Evolutionary conservation across 2,329 filamentous ascomycete genomes (phyloP).

Genomic region (Furcasterigmium sp.): DNA sequence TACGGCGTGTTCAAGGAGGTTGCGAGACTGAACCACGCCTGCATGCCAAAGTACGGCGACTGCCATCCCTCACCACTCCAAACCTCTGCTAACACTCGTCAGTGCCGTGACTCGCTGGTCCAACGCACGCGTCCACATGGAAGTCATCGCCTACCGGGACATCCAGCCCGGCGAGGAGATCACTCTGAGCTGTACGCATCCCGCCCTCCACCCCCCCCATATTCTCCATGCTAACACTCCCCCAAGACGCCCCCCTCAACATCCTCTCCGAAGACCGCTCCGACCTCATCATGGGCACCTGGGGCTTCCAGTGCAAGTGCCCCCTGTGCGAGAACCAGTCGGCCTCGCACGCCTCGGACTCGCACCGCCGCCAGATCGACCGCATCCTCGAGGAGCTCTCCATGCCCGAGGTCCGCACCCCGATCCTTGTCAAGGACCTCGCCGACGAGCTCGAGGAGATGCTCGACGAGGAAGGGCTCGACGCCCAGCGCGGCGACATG

Average conservation of each 20-base stretch:
- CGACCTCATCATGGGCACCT: conserved; percentile 13
- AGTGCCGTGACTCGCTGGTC: conserved; percentile 27
- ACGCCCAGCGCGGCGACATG: conserved; percentile 17
- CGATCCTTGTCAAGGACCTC: conserved; percentile 7
- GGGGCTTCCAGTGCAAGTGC: conserved; percentile 22
- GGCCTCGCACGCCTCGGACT: conserved; percentile 14
- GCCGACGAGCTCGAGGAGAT: conserved; percentile 13
- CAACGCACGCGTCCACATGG: conserved; percentile 21
- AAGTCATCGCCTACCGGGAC: conserved; percentile 25
- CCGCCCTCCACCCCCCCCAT: not conserved
- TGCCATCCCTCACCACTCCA: not conserved
- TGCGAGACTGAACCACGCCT: conserved; percentile 30
- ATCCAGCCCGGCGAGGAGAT: conserved; percentile 27
- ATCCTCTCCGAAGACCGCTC: conserved; percentile 16
- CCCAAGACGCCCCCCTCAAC: conserved; percentile 19
- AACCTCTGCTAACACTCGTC: not conserved
- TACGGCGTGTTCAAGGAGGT: conserved; percentile 26
- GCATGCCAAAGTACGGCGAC: conserved; percentile 25
- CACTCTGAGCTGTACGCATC: conserved; percentile 26
- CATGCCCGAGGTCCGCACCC: conserved; percentile 8
- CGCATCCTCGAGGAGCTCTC: conserved; percentile 14
- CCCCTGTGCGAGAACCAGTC: conserved; percentile 14
- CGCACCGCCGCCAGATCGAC: conserved; percentile 14
- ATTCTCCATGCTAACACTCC: conserved; percentile 1
- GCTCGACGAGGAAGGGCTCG: conserved; percentile 15